Evolutionary conservation across 2,329 filamentous ascomycete species (phyloP).

Genomic region (Thielaviopsis ethacetica): DNA sequence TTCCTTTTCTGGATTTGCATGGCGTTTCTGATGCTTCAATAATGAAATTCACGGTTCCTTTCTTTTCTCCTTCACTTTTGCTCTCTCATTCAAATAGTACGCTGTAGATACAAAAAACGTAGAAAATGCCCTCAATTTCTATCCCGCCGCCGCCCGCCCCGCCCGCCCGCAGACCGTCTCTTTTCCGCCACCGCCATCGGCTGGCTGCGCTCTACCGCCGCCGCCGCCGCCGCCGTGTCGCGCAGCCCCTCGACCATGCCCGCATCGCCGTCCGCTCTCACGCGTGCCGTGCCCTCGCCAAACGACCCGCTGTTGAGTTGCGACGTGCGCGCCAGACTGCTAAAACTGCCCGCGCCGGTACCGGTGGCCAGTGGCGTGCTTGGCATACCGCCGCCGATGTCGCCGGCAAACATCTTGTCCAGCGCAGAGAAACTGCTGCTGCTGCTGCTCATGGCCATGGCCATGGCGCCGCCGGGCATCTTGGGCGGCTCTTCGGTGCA

Average conservation of each 20-base stretch:
- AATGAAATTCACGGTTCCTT: neutral
- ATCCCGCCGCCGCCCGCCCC: neutral
- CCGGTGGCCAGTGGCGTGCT: constrained; percentile 17
- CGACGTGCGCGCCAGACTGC: neutral
- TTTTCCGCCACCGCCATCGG: neutral
- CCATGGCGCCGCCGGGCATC: constrained; percentile 11
- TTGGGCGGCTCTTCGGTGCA: neutral
- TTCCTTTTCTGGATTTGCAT: neutral
- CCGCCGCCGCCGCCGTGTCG: no score
- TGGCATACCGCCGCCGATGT: constrained; percentile 18
- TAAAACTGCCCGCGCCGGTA: neutral
- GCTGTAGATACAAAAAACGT: neutral
- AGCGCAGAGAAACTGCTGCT: neutral
- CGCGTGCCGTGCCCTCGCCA: neutral
- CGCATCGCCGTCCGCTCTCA: neutral
- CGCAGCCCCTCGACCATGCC: no score
- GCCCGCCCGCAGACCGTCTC: no score
- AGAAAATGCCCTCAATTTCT: neutral
- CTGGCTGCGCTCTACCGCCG: neutral
- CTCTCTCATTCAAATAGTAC: neutral
- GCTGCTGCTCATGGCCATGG: constrained; percentile 14
- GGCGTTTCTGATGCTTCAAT: neutral
- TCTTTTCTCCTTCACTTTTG: neutral
- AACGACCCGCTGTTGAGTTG: neutral
- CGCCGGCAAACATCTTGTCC: constrained; percentile 5